Evolutionary conservation across 768 basidiomycete species (phyloP).

Genomic region (Holtermanniella nyarrowii): DNA sequence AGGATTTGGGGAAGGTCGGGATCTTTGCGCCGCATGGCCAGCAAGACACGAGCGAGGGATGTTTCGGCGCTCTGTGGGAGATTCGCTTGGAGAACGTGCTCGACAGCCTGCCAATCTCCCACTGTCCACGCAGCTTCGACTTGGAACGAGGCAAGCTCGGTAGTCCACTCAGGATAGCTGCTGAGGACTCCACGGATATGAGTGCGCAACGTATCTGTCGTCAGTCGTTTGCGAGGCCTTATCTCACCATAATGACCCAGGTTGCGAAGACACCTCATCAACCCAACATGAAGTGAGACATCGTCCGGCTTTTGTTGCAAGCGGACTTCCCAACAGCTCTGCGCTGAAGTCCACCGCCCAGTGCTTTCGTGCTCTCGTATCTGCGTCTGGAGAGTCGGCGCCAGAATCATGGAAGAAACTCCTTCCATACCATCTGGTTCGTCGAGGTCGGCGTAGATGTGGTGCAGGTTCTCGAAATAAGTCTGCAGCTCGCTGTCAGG

Average conservation of each 20-base stretch:
- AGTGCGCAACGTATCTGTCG: slow-evolving; percentile 77
- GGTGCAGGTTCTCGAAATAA: slow-evolving; percentile 82
- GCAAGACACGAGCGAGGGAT: slow-evolving; percentile 65
- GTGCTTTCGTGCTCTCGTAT: slow-evolving; percentile 96
- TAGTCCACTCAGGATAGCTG: slow-evolving; percentile 73
- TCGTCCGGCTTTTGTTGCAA: slow-evolving; percentile 85
- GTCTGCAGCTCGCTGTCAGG: slow-evolving; percentile 49
- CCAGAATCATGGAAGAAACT: slow-evolving; percentile 73
- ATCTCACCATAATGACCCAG: slow-evolving; percentile 87
- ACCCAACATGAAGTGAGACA: slow-evolving; percentile 74
- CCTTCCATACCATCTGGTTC: slow-evolving; percentile 99
- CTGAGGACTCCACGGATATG: slow-evolving; percentile 83
- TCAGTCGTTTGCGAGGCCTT: slow-evolving; percentile 1
- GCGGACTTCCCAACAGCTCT: slow-evolving; percentile 97
- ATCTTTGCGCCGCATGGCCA: slow-evolving; percentile 62
- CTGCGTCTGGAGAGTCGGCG: slow-evolving; percentile 86
- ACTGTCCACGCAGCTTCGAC: slow-evolving; percentile 94
- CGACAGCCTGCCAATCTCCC: slow-evolving; percentile 80
- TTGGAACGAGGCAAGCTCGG: slow-evolving; percentile 66
- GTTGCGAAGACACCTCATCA: slow-evolving; percentile 81
- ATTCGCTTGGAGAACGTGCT: slow-evolving; percentile 46
- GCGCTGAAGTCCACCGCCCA: slow-evolving; percentile 93
- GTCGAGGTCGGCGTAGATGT: slow-evolving; percentile 90
- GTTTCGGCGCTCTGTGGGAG: slow-evolving; percentile 48
- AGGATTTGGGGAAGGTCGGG: slow-evolving; percentile 35